Percentiles rank a stretch among this genome's conserved stretches.
These are phyloP conservation scores for Meripilus lineatus DNA, from an alignment of 1,284 basidiomycete genomes.

Conservation along the genomic window DNA sequence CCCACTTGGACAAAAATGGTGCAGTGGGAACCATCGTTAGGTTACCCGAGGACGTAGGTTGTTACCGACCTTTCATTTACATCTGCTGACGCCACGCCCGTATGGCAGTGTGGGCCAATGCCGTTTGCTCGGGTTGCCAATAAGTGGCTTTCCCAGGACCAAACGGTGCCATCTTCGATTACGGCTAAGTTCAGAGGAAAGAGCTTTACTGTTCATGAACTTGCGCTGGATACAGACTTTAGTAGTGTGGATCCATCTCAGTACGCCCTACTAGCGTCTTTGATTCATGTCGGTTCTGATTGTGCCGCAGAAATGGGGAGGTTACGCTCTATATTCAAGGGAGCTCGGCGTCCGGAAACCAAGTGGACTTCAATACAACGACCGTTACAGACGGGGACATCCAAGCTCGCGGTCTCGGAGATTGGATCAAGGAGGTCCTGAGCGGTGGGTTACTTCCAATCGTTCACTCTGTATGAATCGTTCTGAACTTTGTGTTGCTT, in stretches of 20 bases:
- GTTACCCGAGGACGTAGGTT: conserved; percentile 42
- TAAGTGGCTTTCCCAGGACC: conserved; percentile 34
- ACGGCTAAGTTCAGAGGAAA: conserved; percentile 26
- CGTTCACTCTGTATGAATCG: too few species aligned
- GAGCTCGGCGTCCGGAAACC: conserved; percentile 35
- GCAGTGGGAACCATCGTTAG: conserved; percentile 48
- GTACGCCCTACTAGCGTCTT: conserved; percentile 14
- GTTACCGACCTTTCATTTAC: too few species aligned
- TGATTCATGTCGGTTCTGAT: too few species aligned
- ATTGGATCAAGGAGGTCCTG: conserved; percentile 8
- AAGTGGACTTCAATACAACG: conserved; percentile 25
- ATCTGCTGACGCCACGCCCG: too few species aligned
- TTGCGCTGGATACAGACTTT: conserved; percentile 41
- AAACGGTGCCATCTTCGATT: conserved; percentile 34
- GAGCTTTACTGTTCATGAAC: conserved; percentile 34
- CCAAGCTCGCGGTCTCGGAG: conserved; percentile 10
- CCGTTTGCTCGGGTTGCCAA: conserved; percentile 48
- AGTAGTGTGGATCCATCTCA: conserved; percentile 27
- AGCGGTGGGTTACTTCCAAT: conserved; percentile 7
- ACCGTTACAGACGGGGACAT: conserved; percentile 15
- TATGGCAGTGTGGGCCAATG: conserved; percentile 39
- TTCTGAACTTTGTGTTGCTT: too few species aligned
- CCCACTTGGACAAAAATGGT: conserved; percentile 40
- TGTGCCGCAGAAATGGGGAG: conserved; percentile 27
- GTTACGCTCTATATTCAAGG: conserved; percentile 38